Evolutionary conservation across 2,329 filamentous ascomycete genomes (phyloP).

Genomic region (Tolypocladium capitatum): DNA sequence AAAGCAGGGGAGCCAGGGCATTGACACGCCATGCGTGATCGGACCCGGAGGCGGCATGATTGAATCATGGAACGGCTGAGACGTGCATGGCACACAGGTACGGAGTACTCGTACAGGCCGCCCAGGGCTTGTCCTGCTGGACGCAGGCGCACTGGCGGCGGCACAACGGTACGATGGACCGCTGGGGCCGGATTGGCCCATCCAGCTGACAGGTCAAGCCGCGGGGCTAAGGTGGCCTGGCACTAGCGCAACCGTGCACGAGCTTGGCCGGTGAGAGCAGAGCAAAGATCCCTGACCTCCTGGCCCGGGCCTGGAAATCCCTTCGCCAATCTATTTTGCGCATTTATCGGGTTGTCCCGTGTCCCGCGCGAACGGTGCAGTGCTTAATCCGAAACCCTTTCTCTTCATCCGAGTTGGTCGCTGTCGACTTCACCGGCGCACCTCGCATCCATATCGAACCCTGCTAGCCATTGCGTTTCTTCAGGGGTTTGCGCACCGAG

Average conservation of each 20-base stretch:
- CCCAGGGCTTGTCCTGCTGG: no score
- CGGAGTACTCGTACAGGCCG: no score
- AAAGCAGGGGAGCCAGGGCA: neutral
- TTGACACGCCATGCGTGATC: neutral
- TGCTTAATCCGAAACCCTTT: neutral
- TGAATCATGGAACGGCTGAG: neutral
- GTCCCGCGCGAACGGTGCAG: neutral
- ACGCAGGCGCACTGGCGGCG: no score
- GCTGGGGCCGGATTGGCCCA: neutral
- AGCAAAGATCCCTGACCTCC: neutral
- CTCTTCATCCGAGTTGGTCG: neutral
- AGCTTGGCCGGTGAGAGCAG: neutral
- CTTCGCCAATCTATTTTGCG: neutral
- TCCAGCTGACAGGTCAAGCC: no score
- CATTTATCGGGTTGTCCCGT: neutral
- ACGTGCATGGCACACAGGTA: no score
- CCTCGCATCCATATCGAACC: neutral
- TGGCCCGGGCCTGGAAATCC: no score
- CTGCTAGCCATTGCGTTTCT: neutral
- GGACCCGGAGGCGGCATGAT: neutral
- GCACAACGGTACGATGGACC: no score
- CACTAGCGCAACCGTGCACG: neutral
- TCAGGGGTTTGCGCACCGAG: conserved; percentile 2
- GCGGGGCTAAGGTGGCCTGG: no score
- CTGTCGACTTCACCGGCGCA: neutral